Conservation (phyloP, 345 rosid genomes). For the Punica granatum region DNA sequence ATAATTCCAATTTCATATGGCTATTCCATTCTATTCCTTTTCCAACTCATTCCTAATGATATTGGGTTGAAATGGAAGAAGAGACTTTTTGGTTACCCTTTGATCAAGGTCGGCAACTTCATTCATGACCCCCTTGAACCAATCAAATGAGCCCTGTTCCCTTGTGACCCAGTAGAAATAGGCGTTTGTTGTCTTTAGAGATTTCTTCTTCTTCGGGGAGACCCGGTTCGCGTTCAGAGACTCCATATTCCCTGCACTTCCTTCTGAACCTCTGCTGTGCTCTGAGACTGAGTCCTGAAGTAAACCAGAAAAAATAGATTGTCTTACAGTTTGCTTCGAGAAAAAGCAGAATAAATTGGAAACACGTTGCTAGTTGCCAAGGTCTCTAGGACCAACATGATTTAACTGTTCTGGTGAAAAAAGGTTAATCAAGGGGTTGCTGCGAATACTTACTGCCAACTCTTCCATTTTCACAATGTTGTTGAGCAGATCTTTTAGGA, state of each 20-base stretch:
- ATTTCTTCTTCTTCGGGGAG: constrained; percentile 49
- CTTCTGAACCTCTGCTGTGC: constrained; percentile 58
- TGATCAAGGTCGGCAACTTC: constrained; percentile 92
- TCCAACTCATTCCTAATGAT: not conserved
- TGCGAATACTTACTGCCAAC: constrained; percentile 54
- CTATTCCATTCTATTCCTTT: not conserved
- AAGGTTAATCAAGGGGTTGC: not conserved
- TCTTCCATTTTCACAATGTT: constrained; percentile 88
- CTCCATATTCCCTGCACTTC: constrained; percentile 48
- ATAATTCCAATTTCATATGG: not conserved
- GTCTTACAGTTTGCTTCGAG: not conserved
- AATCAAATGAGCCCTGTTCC: constrained; percentile 97
- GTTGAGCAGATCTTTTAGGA: constrained; percentile 85
- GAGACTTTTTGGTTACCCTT: constrained; percentile 42
- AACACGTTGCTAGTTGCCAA: too few species aligned
- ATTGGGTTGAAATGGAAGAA: not conserved
- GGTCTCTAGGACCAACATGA: not conserved
- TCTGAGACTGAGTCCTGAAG: constrained; percentile 65
- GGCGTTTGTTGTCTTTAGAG: constrained; percentile 77
- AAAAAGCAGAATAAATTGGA: not conserved
- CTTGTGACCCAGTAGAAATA: constrained; percentile 99
- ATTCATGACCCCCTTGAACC: constrained; percentile 99
- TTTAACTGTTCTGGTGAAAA: not conserved
- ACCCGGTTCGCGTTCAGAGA: constrained; percentile 24
- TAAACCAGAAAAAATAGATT: not conserved